Conservation (phyloP, 768 basidiomycete genomes). For the Boletales sp. region DNA sequence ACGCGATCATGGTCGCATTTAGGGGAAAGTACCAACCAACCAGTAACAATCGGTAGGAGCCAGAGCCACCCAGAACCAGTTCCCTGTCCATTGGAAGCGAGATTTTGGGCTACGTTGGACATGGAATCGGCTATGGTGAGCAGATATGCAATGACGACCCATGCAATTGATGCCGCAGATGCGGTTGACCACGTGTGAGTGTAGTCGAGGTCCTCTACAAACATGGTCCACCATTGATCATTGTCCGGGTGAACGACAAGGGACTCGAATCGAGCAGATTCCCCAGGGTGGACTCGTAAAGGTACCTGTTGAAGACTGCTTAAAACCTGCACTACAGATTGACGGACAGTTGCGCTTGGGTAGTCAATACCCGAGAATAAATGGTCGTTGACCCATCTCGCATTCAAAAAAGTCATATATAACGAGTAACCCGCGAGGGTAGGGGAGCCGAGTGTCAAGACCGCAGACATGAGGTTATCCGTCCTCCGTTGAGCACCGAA, state of each 20-base stretch:
- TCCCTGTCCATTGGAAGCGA: conserved; percentile 35
- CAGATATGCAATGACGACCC: conserved; percentile 43
- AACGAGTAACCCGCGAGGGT: conserved; percentile 45
- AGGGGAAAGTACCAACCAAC: conserved; percentile 40
- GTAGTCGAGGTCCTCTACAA: conserved; percentile 34
- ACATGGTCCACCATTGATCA: conserved; percentile 39
- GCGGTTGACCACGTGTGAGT: conserved; percentile 40
- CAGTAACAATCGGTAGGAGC: conserved; percentile 39
- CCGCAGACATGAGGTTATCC: conserved; percentile 41
- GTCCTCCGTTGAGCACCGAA: conserved; percentile 38
- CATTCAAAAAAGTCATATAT: conserved; percentile 40
- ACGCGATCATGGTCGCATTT: conserved; percentile 36
- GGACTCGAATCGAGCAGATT: conserved; percentile 33
- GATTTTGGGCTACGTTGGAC: conserved; percentile 11
- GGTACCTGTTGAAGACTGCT: conserved; percentile 42
- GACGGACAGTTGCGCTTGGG: conserved; percentile 7
- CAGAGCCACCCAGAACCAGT: conserved; percentile 43
- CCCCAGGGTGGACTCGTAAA: conserved; percentile 27
- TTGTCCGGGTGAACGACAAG: conserved; percentile 42
- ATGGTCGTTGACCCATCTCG: conserved; percentile 38
- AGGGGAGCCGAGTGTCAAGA: conserved; percentile 45
- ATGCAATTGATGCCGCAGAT: conserved; percentile 37
- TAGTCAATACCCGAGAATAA: conserved; percentile 30
- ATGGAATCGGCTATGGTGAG: conserved; percentile 16
- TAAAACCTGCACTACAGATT: conserved; percentile 31